A percentile compares a stretch with the other conserved stretches of the same genome.
Evolutionary conservation across 2,329 filamentous ascomycete species (phyloP).

Genomic region (Fusarium chuoi): DNA sequence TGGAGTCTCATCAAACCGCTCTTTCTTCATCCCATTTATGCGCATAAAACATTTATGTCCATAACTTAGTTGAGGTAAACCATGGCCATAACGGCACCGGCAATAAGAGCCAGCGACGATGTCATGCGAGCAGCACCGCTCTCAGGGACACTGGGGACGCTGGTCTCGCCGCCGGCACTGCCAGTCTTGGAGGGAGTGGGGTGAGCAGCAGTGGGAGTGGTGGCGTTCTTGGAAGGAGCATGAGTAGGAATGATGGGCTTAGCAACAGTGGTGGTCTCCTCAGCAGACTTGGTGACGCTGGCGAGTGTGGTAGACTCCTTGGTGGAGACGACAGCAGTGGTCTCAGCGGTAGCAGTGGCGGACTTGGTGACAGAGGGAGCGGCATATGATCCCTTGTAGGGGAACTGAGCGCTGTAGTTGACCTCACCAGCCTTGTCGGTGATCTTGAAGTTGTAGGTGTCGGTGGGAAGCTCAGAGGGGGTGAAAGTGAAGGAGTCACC

Average conservation of each 20-base stretch:
- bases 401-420: slow-evolving; percentile 51
- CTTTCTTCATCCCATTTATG: slow-evolving; percentile 26
- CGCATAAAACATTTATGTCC: slow-evolving; percentile 34
- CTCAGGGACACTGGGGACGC: slow-evolving; percentile 43
- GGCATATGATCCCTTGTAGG: slow-evolving; percentile 42
- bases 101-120: slow-evolving; percentile 48
- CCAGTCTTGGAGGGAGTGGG: slow-evolving; percentile 24
- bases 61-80: slow-evolving; percentile 48
- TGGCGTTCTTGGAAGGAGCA: slow-evolving; percentile 22
- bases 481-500: slow-evolving; percentile 46
- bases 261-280: slow-evolving; percentile 20
- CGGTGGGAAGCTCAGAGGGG: slow-evolving; percentile 43
- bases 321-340: slow-evolving; percentile 22
- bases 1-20: slow-evolving; percentile 40
- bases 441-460: slow-evolving; percentile 51
- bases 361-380: slow-evolving; percentile 24
- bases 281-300: slow-evolving; percentile 30
- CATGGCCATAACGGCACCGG: slow-evolving; percentile 49
- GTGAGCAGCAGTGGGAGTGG: slow-evolving; percentile 9
- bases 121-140: slow-evolving; percentile 46
- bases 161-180: slow-evolving; percentile 4
- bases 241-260: slow-evolving; percentile 31
- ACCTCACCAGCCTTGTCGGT: slow-evolving; percentile 39
- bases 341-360: slow-evolving; percentile 10
- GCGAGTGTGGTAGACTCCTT: slow-evolving; percentile 33